Evolutionary conservation across 352 stramenopile genomes (phyloP), one percentile per base, ranked within the genome.

Genomic region (Phytophthora uliginosa): DNA sequence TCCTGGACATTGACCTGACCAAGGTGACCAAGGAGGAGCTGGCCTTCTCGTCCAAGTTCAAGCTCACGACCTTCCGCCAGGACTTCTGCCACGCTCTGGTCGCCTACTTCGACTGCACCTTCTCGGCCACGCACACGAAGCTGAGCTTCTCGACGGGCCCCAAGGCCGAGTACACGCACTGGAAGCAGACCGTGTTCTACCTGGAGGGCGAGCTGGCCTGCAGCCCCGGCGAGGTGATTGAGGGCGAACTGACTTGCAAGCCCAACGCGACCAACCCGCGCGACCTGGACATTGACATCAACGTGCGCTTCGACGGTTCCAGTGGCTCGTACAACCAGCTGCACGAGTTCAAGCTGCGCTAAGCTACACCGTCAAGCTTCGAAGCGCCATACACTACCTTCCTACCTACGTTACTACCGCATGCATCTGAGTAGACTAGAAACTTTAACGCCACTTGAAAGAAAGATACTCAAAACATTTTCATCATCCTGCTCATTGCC

Each of bases 131-230:
- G 45, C 96, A 99, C 78, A 99, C 98, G 81, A 97, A 98, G 48
- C 88, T 99, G 36, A 88, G 82, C 36, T 99, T 99, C 82, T 99
- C 94, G 4, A 99, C 98, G 6, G 93, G 89, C n/a, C 88, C 92
- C 3, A 89, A 93, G 62, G 91, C 88, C 47, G 89, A 97, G 66
- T 99, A 99, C 82, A 99, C 98, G 51, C 98, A 99, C 86, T 99
- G 98, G 98, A 99, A 99, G 81, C 98, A 99, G 81, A 99, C 97
- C 15, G 93, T 99, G 18, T 98, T 99, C 71, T 99, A 99, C 77
- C 79, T 99, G 7, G 83, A 95, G 31, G 85, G 92, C 31, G 87
- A 96, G 53, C 76, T 99, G 26, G 87, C 88, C 22, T 95, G 94
- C 65, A 86, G 80, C 53, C 75, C 84, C 4, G 96, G 95, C 13